Percentiles rank a stretch among this genome's conserved stretches.
Conservation (phyloP, 1,284 basidiomycete species). For the Rhodotorula sp. region DNA sequence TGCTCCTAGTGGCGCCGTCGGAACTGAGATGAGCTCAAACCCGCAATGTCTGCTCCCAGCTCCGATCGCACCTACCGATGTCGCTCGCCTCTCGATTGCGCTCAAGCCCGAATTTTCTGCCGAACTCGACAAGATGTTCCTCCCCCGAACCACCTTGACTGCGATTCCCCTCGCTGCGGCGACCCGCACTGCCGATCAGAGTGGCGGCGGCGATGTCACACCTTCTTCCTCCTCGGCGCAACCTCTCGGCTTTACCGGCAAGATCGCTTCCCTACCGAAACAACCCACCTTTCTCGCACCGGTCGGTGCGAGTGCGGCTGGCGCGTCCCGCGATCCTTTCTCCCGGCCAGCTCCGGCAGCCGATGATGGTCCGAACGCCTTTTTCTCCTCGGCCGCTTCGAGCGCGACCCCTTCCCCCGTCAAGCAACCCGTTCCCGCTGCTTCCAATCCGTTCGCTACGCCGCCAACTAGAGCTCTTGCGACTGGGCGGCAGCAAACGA, state of each 20-base stretch:
- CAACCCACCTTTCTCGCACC: conserved; percentile 16
- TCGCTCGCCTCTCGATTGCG: conserved; percentile 5
- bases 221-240: neutral
- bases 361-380: neutral
- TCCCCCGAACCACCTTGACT: conserved; percentile 4
- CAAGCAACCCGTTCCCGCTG: neutral
- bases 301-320: neutral
- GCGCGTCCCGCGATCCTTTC: neutral
- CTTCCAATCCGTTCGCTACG: conserved; percentile 1
- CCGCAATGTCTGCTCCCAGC: conserved; percentile 1
- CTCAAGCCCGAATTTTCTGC: conserved; percentile 24
- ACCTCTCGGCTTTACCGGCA: conserved; percentile 23
- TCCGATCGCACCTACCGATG: conserved; percentile 21
- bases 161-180: neutral
- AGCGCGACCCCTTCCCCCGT: neutral
- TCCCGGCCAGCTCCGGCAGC: neutral
- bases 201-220: neutral
- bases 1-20: neutral
- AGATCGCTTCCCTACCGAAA: conserved; percentile 20
- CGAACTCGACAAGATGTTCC: conserved; percentile 19
- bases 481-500: neutral
- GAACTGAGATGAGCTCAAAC: too few species aligned
- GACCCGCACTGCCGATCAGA: neutral
- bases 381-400: conserved; percentile 1
- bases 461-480: neutral